Percentiles rank a stretch among this genome's conserved stretches.
Conservation (phyloP, 2,329 filamentous ascomycete species). For the Myriosclerotinia curreyana region DNA sequence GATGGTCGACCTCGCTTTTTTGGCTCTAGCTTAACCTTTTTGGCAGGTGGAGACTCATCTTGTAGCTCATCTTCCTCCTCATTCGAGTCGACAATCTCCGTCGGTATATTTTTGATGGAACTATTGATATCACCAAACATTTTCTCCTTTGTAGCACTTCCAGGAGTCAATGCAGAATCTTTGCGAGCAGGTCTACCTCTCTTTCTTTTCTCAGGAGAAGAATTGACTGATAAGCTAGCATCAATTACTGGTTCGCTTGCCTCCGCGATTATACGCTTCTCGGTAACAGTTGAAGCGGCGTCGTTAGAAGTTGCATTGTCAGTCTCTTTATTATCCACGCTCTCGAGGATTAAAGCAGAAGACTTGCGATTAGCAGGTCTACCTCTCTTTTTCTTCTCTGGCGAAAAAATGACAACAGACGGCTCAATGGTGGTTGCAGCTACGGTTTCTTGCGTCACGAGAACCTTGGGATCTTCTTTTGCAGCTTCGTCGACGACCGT, state of each 20-base stretch:
- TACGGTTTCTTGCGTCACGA: neutral
- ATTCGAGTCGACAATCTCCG: neutral
- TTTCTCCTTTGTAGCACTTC: neutral
- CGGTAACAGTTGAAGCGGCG: neutral
- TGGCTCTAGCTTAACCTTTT: constrained; percentile 1
- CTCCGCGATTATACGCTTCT: neutral
- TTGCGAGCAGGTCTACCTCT: neutral
- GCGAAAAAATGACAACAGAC: neutral
- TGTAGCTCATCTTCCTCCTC: neutral
- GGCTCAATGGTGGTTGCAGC: no score
- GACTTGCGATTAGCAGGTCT: neutral
- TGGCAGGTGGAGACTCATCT: neutral
- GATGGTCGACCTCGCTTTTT: neutral
- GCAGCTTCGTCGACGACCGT: neutral
- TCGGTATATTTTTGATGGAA: neutral
- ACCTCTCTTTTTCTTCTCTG: constrained; percentile 7
- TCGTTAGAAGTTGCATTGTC: neutral
- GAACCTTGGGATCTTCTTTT: neutral
- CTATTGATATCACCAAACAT: neutral
- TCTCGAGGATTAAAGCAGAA: neutral
- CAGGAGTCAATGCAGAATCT: neutral
- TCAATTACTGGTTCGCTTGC: neutral
- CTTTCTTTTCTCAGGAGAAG: constrained; percentile 4
- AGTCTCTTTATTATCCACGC: neutral
- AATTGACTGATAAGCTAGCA: neutral